Evolutionary conservation across 805 yeast species (phyloP), one percentile per base, ranked within the genome.

Genomic region (Lipomyces oligophaga): DNA sequence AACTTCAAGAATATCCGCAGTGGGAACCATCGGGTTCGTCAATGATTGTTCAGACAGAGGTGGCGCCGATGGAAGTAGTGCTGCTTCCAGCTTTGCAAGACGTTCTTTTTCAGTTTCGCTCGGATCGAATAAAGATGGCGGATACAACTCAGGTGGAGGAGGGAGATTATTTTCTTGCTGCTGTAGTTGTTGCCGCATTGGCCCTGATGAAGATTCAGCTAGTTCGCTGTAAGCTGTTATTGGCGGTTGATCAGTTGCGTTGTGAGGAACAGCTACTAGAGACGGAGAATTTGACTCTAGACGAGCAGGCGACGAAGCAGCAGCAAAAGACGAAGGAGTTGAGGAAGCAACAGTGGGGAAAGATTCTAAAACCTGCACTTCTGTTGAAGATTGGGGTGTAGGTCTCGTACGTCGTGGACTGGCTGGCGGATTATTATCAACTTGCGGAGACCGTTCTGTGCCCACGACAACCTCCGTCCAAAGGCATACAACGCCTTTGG

Each of bases 391-490:
- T 8, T 26, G 13, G 13, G 13, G 30, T 10, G 30, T 13, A 13
- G 34, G 13, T 31, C 34, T 7, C 8, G 15, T 6, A 15, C 6
- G 34, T 31, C 16, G 15, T 38, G 44, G n/a, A 11, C 18, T 26
- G 18, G 22, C 36, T 18, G 38, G 10, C 25, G n/a, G 25, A 27
- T 27, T 34, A 11, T 13, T 11, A 8, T 27, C 16, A 8, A 31
- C 8, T 10, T 20, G 44, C 38, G 36, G 54, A 7, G 58, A 44
- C 53, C 90, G 69, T 57, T 78, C 82, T 0, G 95, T 87, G 2
- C 97, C 97, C 22, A 88, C 74, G 19, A 85, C 72, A 1, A 87
- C 76, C 63, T 85, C 95, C 1, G 86, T 77, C 41, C 88, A 85
- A 60, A 86, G 67, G n/a, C 86, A 85, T 5, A 88, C 70, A 18